These are phyloP conservation scores for Fusarium ramigenum DNA, from an alignment of 2,329 filamentous ascomycete species.

Conservation along the genomic window DNA sequence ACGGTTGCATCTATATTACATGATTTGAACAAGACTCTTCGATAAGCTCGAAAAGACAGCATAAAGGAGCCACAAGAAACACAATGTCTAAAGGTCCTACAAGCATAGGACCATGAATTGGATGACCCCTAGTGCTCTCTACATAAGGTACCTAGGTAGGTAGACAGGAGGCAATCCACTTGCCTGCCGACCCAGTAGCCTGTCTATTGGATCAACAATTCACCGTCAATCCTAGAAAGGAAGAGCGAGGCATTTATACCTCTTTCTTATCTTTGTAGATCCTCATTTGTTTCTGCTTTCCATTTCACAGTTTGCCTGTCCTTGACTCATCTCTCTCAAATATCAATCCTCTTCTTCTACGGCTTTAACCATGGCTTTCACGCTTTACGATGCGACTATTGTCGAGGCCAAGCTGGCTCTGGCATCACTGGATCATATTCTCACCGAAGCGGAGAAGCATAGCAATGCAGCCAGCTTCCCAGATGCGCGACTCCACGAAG, in stretches of 20 bases:
- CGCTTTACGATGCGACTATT: conserved; percentile 48
- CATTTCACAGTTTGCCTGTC: not conserved
- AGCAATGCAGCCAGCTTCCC: conserved; percentile 43
- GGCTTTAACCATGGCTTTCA: conserved; percentile 32
- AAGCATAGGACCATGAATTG: not conserved
- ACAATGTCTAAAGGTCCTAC: not conserved
- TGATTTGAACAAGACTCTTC: not conserved
- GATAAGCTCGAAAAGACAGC: not conserved
- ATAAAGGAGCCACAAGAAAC: not conserved
- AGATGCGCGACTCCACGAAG: conserved; percentile 45
- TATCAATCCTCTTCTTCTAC: not conserved
- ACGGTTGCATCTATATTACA: not conserved
- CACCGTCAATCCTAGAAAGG: not conserved
- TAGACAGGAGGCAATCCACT: not conserved
- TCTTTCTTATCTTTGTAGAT: not conserved
- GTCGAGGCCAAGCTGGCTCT: conserved; percentile 41
- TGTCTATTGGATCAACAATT: not conserved
- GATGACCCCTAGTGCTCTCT: not conserved
- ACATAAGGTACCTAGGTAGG: not conserved
- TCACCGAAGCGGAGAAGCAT: conserved; percentile 46
- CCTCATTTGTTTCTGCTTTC: not conserved
- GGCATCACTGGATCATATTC: conserved; percentile 40
- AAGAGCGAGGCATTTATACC: conserved; percentile 6
- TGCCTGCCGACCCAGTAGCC: not conserved
- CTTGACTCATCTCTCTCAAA: not conserved